phyloP scores from a whole-genome alignment of 495 filamentous ascomycete species.

The Lepidopterella palustris region DNA sequence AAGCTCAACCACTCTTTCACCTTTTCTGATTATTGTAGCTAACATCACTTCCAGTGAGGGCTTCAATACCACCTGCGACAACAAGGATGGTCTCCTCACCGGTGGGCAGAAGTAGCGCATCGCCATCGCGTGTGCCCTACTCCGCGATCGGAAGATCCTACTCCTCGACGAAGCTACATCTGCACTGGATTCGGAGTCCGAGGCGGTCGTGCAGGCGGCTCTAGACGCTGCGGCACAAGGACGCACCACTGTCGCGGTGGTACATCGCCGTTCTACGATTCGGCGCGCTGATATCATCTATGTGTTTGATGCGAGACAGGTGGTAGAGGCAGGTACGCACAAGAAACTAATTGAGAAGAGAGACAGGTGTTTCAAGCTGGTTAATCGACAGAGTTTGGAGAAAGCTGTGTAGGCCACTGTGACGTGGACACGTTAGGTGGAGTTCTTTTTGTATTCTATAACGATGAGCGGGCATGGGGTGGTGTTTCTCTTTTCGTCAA shows the following conservation, averaged over 20 bases:
- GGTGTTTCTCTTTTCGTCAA: not conserved
- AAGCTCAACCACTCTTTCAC: not conserved
- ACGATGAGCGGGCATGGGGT: not conserved
- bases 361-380: constrained; percentile 69
- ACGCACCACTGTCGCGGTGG: constrained; percentile 26
- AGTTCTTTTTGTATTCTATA: no score
- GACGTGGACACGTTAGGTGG: no score
- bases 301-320: constrained; percentile 68
- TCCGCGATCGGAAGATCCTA: constrained; percentile 63
- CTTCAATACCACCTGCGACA: constrained; percentile 68
- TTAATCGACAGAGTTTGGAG: constrained; percentile 35
- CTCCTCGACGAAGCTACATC: constrained; percentile 81
- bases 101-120: constrained; percentile 83
- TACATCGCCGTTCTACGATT: constrained; percentile 29
- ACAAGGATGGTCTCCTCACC: constrained; percentile 68
- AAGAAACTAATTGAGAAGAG: constrained; percentile 56
- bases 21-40: not conserved
- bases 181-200: constrained; percentile 72
- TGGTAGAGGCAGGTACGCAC: constrained; percentile 71
- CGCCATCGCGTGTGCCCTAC: constrained; percentile 66
- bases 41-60: constrained; percentile 44
- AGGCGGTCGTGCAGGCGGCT: constrained; percentile 76
- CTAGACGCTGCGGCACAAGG: constrained; percentile 42
- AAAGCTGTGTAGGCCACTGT: not conserved
- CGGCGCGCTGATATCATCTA: constrained; percentile 80